Evolutionary conservation across 2,329 filamentous ascomycete genomes (phyloP).

Genomic region (Mollisiaceae sp.): DNA sequence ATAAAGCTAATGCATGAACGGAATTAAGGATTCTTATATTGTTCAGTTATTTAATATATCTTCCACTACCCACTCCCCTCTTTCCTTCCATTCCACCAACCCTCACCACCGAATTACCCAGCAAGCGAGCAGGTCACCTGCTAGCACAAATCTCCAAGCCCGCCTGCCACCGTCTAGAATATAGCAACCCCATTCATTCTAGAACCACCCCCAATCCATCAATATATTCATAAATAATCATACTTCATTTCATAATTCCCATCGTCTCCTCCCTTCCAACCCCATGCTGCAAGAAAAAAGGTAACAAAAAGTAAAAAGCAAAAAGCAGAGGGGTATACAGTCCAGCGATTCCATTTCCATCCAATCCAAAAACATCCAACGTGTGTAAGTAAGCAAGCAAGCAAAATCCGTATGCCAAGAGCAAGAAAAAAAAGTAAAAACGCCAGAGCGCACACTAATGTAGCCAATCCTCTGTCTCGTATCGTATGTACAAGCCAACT

Average conservation of each 20-base stretch:
- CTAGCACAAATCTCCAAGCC: neutral
- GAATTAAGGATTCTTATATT: neutral
- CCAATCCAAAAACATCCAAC: neutral
- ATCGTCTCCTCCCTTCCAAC: neutral
- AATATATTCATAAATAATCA: slow-evolving; percentile 8
- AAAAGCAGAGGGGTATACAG: slow-evolving; percentile 12
- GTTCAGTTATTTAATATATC: neutral
- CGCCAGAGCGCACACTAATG: slow-evolving; percentile 1
- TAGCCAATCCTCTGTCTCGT: neutral
- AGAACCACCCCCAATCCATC: neutral
- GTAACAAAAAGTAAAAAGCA: neutral
- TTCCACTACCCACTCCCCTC: neutral
- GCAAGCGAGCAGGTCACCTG: neutral
- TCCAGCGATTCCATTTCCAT: neutral
- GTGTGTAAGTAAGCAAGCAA: neutral
- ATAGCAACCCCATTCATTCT: neutral
- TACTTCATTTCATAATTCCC: neutral
- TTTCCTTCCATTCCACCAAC: neutral
- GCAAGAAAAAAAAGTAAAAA: neutral
- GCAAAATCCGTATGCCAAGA: slow-evolving; percentile 1
- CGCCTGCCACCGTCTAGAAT: neutral
- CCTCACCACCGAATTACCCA: neutral
- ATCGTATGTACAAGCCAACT: neutral
- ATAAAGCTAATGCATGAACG: neutral
- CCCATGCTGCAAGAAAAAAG: neutral